Percentiles rank a stretch among this genome's conserved stretches.
Evolutionary conservation across 1,284 basidiomycete species (phyloP).

Genomic region (Flammula alnicola): DNA sequence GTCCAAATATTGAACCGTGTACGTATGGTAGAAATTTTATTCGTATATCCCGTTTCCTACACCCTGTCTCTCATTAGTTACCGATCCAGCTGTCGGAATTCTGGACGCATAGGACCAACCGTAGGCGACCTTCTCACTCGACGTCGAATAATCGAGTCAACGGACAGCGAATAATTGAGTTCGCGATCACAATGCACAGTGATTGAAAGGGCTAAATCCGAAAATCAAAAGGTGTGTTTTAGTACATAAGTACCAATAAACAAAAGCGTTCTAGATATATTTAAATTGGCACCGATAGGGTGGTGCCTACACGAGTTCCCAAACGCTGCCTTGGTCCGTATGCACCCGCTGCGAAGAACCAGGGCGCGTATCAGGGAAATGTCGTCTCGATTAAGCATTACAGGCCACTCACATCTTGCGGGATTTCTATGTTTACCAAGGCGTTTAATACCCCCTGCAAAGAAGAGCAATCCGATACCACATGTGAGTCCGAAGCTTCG

Average conservation of each 20-base stretch:
- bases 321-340: conserved; percentile 48
- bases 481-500: conserved; percentile 9
- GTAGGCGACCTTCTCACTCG: conserved; percentile 7
- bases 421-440: conserved; percentile 38
- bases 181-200: conserved; percentile 16
- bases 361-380: conserved; percentile 13
- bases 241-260: conserved; percentile 15
- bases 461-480: conserved; percentile 12
- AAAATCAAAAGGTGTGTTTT: conserved; percentile 17
- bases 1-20: background rate
- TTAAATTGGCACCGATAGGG: conserved; percentile 20
- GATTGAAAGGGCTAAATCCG: conserved; percentile 19
- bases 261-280: conserved; percentile 11
- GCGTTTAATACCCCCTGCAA: conserved; percentile 45
- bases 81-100: conserved; percentile 1
- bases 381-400: background rate
- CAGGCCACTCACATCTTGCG: conserved; percentile 33
- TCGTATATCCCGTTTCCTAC: conserved; percentile 1
- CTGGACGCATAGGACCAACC: background rate
- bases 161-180: conserved; percentile 12
- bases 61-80: background rate
- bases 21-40: conserved; percentile 1
- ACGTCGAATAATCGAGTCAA: conserved; percentile 1
- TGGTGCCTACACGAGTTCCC: conserved; percentile 39
- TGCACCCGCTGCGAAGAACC: conserved; percentile 45